Conservation (phyloP, 805 yeast species). For the Starmerella stellata region DNA sequence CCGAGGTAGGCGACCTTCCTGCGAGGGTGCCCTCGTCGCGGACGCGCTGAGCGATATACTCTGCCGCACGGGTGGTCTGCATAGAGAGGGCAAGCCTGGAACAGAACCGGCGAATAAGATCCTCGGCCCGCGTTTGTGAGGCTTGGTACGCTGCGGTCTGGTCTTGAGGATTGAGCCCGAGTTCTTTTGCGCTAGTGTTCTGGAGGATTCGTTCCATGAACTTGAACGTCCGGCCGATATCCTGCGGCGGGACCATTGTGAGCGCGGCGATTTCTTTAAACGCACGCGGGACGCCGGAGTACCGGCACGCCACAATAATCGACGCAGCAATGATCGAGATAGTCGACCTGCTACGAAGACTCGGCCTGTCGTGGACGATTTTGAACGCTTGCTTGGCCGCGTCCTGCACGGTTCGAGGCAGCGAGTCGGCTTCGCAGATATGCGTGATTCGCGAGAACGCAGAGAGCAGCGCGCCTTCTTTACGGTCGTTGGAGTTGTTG, state of each 20-base stretch:
- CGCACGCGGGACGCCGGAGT: constrained; percentile 83
- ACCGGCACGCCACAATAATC: constrained; percentile 82
- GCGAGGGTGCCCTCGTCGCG: constrained; percentile 86
- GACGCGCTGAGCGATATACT: constrained; percentile 73
- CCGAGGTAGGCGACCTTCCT: constrained; percentile 91
- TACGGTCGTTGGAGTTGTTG: constrained; percentile 65
- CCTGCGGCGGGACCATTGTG: constrained; percentile 83
- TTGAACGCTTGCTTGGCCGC: constrained; percentile 95
- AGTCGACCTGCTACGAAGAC: constrained; percentile 75
- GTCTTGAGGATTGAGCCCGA: constrained; percentile 18
- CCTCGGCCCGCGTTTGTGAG: constrained; percentile 82
- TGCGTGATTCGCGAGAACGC: constrained; percentile 84
- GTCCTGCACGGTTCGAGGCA: constrained; percentile 89
- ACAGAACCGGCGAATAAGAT: constrained; percentile 86
- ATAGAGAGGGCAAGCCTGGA: constrained; percentile 78
- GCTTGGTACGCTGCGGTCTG: constrained; percentile 31
- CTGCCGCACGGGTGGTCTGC: constrained; percentile 80
- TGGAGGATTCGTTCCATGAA: constrained; percentile 53
- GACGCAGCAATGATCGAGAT: constrained; percentile 95
- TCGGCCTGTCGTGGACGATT: constrained; percentile 69
- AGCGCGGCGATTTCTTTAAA: constrained; percentile 91
- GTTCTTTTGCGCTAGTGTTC: constrained; percentile 21
- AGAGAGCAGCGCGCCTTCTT: constrained; percentile 69
- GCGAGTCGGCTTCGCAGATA: constrained; percentile 90
- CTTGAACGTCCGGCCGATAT: constrained; percentile 79